phyloP scores from a whole-genome alignment of 495 filamentous ascomycete genomes.

The Aspergillus egyptiacus region DNA sequence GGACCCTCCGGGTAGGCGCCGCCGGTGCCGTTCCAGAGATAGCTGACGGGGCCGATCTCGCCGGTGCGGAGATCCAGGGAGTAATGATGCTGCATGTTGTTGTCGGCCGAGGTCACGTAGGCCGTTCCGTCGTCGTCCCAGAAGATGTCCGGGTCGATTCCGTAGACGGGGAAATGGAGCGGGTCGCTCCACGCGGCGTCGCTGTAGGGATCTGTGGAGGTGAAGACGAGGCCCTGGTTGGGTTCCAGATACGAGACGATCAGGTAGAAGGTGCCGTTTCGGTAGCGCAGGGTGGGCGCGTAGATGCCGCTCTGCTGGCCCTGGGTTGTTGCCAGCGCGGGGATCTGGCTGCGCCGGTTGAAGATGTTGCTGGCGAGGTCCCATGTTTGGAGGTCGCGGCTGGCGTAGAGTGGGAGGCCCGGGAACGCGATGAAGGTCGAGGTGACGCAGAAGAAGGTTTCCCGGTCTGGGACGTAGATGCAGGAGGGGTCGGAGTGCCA shows the following conservation, averaged over 20 bases:
- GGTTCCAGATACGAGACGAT: slow-evolving; percentile 5
- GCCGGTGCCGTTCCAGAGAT: slow-evolving; percentile 48
- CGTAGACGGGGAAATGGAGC: not conserved
- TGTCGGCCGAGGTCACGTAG: slow-evolving; percentile 20
- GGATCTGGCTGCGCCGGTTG: slow-evolving; percentile 12
- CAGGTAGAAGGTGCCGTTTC: slow-evolving; percentile 20
- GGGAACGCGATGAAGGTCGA: slow-evolving; percentile 23
- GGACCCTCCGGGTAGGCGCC: slow-evolving; percentile 50
- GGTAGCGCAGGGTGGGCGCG: slow-evolving; percentile 24
- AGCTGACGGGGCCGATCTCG: slow-evolving; percentile 22
- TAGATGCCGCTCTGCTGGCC: slow-evolving; percentile 19
- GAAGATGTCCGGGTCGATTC: slow-evolving; percentile 20
- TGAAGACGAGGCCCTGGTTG: slow-evolving; percentile 15
- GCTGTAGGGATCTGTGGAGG: slow-evolving; percentile 14
- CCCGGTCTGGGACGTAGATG: slow-evolving; percentile 14
- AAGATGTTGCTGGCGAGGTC: slow-evolving; percentile 22
- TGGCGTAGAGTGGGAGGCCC: slow-evolving; percentile 24
- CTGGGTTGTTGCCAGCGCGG: slow-evolving; percentile 11
- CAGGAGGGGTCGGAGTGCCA: slow-evolving; percentile 27
- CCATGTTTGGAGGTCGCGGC: slow-evolving; percentile 22
- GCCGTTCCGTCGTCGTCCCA: slow-evolving; percentile 23
- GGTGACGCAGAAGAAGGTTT: slow-evolving; percentile 21
- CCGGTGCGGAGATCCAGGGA: slow-evolving; percentile 43
- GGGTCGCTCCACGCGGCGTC: slow-evolving; percentile 23
- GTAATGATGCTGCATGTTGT: slow-evolving; percentile 23